Evolutionary conservation across 1,284 basidiomycete species (phyloP).

Genomic region (Apiotrichum mycotoxinovorans): DNA sequence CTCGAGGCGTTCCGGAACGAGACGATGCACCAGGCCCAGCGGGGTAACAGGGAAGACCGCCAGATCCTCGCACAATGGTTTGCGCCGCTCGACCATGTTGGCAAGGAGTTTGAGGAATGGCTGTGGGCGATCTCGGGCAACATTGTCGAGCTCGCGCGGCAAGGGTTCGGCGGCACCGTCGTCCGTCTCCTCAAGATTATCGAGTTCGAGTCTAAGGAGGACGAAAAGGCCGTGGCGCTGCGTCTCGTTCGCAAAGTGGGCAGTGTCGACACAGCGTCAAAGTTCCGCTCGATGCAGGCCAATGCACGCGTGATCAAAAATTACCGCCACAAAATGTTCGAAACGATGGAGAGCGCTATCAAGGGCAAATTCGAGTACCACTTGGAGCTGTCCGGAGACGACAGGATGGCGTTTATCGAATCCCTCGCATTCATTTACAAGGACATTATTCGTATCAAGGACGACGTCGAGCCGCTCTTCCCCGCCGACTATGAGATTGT

Average conservation of each 20-base stretch:
- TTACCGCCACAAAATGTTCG: slow-evolving; percentile 86
- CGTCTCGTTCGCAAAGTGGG: slow-evolving; percentile 89
- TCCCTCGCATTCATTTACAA: slow-evolving; percentile 86
- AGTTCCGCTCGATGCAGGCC: slow-evolving; percentile 86
- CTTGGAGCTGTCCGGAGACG: slow-evolving; percentile 61
- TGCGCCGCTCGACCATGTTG: slow-evolving; percentile 77
- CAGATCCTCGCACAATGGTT: slow-evolving; percentile 74
- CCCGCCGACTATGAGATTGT: slow-evolving; percentile 88
- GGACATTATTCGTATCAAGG: slow-evolving; percentile 85
- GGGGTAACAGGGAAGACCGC: slow-evolving; percentile 59
- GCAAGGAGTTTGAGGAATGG: slow-evolving; percentile 82
- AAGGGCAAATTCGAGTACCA: slow-evolving; percentile 68
- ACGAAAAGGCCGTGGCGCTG: slow-evolving; percentile 93
- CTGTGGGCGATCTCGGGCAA: slow-evolving; percentile 73
- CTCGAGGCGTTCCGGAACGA: slow-evolving; percentile 92
- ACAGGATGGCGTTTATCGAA: slow-evolving; percentile 72
- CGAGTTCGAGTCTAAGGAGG: slow-evolving; percentile 86
- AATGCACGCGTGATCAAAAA: slow-evolving; percentile 93
- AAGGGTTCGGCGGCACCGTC: slow-evolving; percentile 75
- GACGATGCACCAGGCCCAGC: slow-evolving; percentile 86
- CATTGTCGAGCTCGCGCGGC: slow-evolving; percentile 73
- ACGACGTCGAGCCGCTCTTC: slow-evolving; percentile 83
- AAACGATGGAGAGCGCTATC: slow-evolving; percentile 74
- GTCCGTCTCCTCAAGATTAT: slow-evolving; percentile 91
- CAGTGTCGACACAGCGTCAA: slow-evolving; percentile 80